A percentile compares a stretch with the other conserved stretches of the same genome.
These are phyloP conservation scores for Neofusicoccum cordaticola DNA, from an alignment of 2,329 filamentous ascomycete species.

Conservation along the genomic window DNA sequence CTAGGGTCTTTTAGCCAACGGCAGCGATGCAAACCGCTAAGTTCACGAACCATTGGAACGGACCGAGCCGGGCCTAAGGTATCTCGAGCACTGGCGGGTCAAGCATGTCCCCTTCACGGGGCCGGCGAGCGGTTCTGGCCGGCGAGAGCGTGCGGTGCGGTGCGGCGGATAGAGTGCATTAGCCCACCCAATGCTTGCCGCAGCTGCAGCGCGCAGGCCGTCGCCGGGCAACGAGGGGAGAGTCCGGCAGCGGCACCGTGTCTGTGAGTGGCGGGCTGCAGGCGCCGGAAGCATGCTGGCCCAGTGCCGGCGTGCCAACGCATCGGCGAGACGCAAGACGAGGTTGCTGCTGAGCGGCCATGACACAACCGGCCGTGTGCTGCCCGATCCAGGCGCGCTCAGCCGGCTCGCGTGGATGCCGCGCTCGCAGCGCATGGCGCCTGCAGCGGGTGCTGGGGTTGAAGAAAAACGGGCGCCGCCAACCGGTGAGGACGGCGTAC, in stretches of 20 bases:
- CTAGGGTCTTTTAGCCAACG: no score
- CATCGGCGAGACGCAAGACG: slow-evolving; percentile 5
- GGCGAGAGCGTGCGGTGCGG: background rate
- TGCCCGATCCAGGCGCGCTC: background rate
- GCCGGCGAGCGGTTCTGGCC: background rate
- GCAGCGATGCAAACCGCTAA: background rate
- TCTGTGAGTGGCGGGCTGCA: background rate
- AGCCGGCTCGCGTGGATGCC: background rate
- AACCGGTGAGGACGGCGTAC: background rate
- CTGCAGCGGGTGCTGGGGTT: slow-evolving; percentile 3
- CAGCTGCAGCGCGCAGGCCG: background rate
- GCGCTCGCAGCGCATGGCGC: background rate
- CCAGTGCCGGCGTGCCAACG: slow-evolving; percentile 10
- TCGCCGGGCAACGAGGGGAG: background rate
- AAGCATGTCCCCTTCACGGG: background rate
- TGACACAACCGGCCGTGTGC: background rate
- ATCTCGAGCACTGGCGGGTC: background rate
- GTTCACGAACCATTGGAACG: slow-evolving; percentile 5
- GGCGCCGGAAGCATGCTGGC: background rate
- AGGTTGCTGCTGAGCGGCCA: background rate
- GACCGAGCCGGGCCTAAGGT: slow-evolving; percentile 7
- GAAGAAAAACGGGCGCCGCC: background rate
- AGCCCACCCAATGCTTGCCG: background rate
- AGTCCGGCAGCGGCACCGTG: no score
- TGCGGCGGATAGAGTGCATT: background rate